phyloP scores from a whole-genome alignment of 176 grass and related monocot genomes.

The Aegilops sharonensis region DNA sequence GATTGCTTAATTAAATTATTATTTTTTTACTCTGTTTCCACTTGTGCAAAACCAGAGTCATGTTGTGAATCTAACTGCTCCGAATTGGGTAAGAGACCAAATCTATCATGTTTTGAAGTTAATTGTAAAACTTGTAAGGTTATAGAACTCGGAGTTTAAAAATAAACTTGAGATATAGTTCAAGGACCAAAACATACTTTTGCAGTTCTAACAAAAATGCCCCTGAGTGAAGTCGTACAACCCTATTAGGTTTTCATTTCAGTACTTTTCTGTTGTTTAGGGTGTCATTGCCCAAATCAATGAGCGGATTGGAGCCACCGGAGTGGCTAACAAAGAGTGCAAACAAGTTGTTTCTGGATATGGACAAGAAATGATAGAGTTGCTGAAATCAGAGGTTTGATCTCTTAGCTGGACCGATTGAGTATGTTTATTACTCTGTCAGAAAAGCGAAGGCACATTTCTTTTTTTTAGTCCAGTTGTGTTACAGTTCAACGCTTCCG shows the following conservation, averaged over 20 bases:
- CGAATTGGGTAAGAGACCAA: not conserved
- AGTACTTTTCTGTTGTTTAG: conserved; percentile 25
- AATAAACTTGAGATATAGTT: not conserved
- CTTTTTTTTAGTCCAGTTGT: not conserved
- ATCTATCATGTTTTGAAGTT: not conserved
- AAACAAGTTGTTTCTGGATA: conserved; percentile 73
- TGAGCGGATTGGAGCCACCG: conserved; percentile 72
- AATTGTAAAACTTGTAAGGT: not conserved
- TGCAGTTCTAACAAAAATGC: not conserved
- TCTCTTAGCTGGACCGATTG: not conserved
- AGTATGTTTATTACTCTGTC: not conserved
- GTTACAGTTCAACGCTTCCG: conserved; percentile 2
- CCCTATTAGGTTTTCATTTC: not conserved
- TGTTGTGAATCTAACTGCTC: not conserved
- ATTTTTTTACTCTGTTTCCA: not conserved
- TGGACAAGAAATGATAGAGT: conserved; percentile 67
- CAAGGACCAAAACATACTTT: not conserved
- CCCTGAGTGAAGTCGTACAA: not conserved
- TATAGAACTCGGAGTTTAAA: not conserved
- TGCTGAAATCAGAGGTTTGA: conserved; percentile 61
- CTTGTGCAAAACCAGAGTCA: not conserved
- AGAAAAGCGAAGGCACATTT: not conserved
- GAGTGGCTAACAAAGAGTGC: conserved; percentile 74
- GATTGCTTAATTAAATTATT: not conserved
- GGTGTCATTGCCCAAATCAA: conserved; percentile 72